These are phyloP conservation scores for Tylopilus orsonianus DNA, from an alignment of 1,284 basidiomycete species.

Conservation along the genomic window DNA sequence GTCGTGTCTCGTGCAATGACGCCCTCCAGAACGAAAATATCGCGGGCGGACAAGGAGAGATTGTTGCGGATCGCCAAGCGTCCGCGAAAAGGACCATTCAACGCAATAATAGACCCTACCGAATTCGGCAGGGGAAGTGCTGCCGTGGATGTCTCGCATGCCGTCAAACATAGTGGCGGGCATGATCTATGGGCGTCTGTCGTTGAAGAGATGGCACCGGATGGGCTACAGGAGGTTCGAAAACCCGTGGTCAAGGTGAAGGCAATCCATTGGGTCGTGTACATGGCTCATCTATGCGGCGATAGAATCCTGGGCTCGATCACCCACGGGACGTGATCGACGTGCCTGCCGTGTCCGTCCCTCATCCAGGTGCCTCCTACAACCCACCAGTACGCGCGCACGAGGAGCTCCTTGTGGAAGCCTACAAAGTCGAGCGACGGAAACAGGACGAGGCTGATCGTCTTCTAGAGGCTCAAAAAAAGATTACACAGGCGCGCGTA, in stretches of 20 bases:
- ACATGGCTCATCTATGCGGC: slow-evolving; percentile 1
- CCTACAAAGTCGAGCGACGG: slow-evolving; percentile 67
- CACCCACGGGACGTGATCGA: slow-evolving; percentile 55
- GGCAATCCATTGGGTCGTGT: neutral
- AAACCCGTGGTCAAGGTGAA: slow-evolving; percentile 52
- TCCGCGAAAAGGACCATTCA: slow-evolving; percentile 67
- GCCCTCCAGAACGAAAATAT: slow-evolving; percentile 36
- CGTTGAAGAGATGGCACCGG: slow-evolving; percentile 38
- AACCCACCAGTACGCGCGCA: slow-evolving; percentile 84
- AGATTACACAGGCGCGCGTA: slow-evolving; percentile 50
- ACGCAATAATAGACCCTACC: slow-evolving; percentile 63
- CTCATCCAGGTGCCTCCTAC: slow-evolving; percentile 91
- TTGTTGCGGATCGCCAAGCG: slow-evolving; percentile 74
- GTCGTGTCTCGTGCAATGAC: slow-evolving; percentile 58
- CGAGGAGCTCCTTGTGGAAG: slow-evolving; percentile 70
- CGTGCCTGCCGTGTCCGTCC: slow-evolving; percentile 67
- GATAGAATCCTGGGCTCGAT: slow-evolving; percentile 47
- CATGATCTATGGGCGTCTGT: slow-evolving; percentile 70
- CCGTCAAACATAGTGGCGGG: slow-evolving; percentile 67
- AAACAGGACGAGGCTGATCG: slow-evolving; percentile 56
- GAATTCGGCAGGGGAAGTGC: slow-evolving; percentile 65
- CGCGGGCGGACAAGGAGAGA: slow-evolving; percentile 69
- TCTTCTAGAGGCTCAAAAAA: slow-evolving; percentile 52
- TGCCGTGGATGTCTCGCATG: slow-evolving; percentile 58
- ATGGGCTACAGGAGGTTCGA: slow-evolving; percentile 46